Conservation (phyloP, 2,329 filamentous ascomycete genomes). For the Sporothrix inflata region DNA sequence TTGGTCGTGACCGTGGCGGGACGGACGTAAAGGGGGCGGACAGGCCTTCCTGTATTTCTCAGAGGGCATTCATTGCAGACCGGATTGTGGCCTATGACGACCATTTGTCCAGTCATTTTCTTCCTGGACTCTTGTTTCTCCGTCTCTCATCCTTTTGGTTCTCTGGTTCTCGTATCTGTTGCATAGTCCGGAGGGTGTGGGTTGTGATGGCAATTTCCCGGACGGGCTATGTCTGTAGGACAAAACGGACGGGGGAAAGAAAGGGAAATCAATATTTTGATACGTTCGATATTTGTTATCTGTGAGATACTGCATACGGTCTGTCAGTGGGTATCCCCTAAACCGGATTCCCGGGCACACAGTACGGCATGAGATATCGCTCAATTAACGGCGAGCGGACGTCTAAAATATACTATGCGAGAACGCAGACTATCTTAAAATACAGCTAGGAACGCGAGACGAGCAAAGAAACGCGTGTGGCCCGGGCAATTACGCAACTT, state of each 20-base stretch:
- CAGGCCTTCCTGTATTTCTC: not conserved
- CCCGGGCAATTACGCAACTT: not conserved
- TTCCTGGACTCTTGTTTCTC: not conserved
- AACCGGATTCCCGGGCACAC: not conserved
- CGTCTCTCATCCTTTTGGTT: not conserved
- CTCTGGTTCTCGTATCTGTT: not conserved
- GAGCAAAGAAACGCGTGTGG: not conserved
- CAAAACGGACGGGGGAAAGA: not conserved
- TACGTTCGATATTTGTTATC: not conserved
- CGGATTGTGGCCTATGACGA: not conserved
- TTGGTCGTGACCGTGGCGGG: no score
- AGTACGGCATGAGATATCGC: not conserved
- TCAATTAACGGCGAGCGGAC: not conserved
- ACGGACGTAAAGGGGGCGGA: not conserved
- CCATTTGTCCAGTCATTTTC: not conserved
- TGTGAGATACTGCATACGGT: not conserved
- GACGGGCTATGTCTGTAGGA: not conserved
- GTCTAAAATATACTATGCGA: not conserved
- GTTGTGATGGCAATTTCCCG: constrained; percentile 19
- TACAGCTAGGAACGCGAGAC: not conserved
- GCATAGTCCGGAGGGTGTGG: not conserved
- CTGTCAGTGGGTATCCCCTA: not conserved
- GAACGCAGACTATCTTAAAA: not conserved
- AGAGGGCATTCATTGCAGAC: not conserved
- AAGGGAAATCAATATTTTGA: not conserved